phyloP scores from a whole-genome alignment of 768 basidiomycete genomes.

The Suillus decipiens region DNA sequence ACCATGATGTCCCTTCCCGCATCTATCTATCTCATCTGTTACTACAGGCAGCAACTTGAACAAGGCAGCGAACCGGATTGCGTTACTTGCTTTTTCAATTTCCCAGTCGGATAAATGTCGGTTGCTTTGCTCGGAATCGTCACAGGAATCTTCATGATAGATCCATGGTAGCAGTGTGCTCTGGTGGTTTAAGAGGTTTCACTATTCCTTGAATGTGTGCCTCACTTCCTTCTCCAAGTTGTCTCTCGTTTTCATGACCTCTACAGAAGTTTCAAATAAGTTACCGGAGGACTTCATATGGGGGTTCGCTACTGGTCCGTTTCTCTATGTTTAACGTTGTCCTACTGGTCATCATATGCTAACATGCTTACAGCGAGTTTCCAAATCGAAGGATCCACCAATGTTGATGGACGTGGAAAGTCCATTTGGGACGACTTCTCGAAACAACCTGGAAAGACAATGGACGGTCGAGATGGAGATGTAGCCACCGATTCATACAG shows the following conservation, averaged over 20 bases:
- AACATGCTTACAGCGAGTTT: constrained; percentile 51
- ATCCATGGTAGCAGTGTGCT: constrained; percentile 26
- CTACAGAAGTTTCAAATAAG: constrained; percentile 37
- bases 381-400: constrained; percentile 72
- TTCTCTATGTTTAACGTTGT: constrained; percentile 3
- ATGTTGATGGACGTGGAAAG: constrained; percentile 61
- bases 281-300: constrained; percentile 65
- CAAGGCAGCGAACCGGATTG: background rate
- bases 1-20: background rate
- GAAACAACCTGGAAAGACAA: constrained; percentile 63
- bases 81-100: background rate
- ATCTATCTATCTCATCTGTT: constrained; percentile 1
- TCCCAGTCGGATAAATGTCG: constrained; percentile 49
- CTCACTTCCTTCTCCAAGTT: constrained; percentile 33
- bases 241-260: constrained; percentile 21
- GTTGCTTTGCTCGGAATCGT: constrained; percentile 37
- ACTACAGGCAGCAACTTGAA: background rate
- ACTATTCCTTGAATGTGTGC: constrained; percentile 21
- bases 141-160: constrained; percentile 21
- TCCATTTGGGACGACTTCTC: constrained; percentile 80
- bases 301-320: constrained; percentile 67
- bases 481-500: constrained; percentile 73
- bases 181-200: constrained; percentile 41
- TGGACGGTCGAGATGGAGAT: constrained; percentile 67
- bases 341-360: constrained; percentile 1